phyloP scores from a whole-genome alignment of 202 grass and related monocot species.

The Schoenoplectus triqueter region DNA sequence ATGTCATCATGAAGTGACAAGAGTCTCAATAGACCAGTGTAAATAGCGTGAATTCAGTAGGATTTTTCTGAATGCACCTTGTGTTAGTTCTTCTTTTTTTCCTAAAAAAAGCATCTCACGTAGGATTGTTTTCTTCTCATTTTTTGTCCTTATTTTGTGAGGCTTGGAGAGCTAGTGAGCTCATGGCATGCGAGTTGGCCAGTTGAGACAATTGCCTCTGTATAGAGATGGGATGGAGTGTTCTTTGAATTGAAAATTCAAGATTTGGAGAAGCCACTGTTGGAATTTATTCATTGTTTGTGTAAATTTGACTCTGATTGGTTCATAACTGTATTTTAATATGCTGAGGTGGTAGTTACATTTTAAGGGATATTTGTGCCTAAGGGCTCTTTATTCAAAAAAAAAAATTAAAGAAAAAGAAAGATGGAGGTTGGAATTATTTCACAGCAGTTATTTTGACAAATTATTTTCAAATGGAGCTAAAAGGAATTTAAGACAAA shows the following conservation, averaged over 20 bases:
- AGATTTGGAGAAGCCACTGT: conserved; percentile 5
- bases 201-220: conserved; percentile 10
- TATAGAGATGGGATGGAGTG: conserved; percentile 32
- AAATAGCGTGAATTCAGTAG: conserved; percentile 34
- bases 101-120: background rate
- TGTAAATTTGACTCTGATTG: conserved; percentile 34
- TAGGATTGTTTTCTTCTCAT: conserved; percentile 28
- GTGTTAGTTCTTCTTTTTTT: background rate
- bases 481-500: background rate
- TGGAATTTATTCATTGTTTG: conserved; percentile 31
- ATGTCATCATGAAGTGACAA: conserved; percentile 24
- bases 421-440: background rate
- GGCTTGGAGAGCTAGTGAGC: conserved; percentile 19
- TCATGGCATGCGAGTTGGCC: conserved; percentile 31
- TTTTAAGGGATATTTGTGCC: background rate
- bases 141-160: conserved; percentile 18
- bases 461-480: background rate
- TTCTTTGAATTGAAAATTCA: conserved; percentile 31
- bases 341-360: background rate
- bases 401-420: background rate
- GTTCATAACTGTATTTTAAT: conserved; percentile 22
- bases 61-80: conserved; percentile 32
- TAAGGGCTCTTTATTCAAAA: background rate
- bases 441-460: background rate
- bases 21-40: conserved; percentile 4